These are phyloP conservation scores for Lentinus brumalis DNA, from an alignment of 768 basidiomycete genomes.

Conservation along the genomic window DNA sequence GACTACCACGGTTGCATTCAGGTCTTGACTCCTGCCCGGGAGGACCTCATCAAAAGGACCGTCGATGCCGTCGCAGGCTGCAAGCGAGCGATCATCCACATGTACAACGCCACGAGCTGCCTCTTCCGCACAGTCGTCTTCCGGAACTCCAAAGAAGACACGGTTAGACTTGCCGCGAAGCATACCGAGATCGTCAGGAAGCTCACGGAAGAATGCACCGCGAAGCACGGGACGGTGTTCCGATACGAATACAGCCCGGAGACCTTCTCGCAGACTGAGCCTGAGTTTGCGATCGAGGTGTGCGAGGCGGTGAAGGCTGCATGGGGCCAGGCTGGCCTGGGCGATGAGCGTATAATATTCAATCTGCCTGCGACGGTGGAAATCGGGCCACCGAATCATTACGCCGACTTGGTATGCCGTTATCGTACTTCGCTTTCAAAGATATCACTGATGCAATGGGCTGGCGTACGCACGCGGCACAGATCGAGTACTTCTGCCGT, in stretches of 20 bases:
- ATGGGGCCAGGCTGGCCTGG: conserved; percentile 87
- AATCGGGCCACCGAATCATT: conserved; percentile 96
- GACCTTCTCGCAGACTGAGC: conserved; percentile 97
- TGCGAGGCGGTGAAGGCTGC: conserved; percentile 91
- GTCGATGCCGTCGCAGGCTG: conserved; percentile 87
- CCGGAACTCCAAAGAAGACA: conserved; percentile 90
- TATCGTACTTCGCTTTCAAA: not conserved
- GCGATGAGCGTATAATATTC: conserved; percentile 87
- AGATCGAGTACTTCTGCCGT: conserved; percentile 94
- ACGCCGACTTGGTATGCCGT: conserved; percentile 84
- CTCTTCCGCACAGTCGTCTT: conserved; percentile 95
- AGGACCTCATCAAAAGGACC: conserved; percentile 91
- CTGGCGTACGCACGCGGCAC: not conserved
- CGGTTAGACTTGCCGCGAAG: conserved; percentile 80
- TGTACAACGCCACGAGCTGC: conserved; percentile 97
- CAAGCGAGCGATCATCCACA: conserved; percentile 93
- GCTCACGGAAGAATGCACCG: conserved; percentile 83
- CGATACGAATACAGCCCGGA: conserved; percentile 98
- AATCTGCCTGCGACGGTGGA: conserved; percentile 98
- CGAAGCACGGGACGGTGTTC: conserved; percentile 85
- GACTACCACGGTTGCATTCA: conserved; percentile 37
- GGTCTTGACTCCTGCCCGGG: conserved; percentile 96
- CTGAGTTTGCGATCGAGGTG: conserved; percentile 92
- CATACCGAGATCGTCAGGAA: conserved; percentile 89
- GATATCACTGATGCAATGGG: not conserved